These are phyloP conservation scores for Thelephora aurantiotincta DNA, from an alignment of 768 basidiomycete genomes.

Conservation along the genomic window DNA sequence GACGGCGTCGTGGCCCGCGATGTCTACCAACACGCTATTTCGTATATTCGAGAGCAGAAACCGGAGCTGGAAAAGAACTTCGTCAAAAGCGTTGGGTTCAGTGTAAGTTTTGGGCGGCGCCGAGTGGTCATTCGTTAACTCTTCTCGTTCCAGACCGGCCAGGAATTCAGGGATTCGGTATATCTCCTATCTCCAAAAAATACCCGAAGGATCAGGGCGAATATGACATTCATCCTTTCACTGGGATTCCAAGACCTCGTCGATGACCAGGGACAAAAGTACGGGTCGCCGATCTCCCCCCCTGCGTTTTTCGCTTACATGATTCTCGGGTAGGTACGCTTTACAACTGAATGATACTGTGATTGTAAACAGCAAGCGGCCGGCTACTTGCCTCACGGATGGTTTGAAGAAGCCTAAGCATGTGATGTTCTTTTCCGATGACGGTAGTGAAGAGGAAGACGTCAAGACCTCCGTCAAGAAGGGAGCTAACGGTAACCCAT, in stretches of 20 bases:
- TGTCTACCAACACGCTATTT: conserved; percentile 63
- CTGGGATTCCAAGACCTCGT: conserved; percentile 77
- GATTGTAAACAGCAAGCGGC: conserved; percentile 49
- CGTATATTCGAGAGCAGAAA: conserved; percentile 60
- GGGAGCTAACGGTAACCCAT: conserved; percentile 43
- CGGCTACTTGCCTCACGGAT: conserved; percentile 58
- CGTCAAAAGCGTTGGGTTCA: conserved; percentile 83
- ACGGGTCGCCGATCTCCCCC: conserved; percentile 8
- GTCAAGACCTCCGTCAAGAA: conserved; percentile 42
- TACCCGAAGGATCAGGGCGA: conserved; percentile 46
- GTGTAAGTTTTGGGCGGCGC: conserved; percentile 34
- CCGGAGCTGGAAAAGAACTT: conserved; percentile 76
- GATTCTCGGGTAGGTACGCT: conserved; percentile 46
- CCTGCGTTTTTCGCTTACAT: background rate
- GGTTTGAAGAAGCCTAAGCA: conserved; percentile 78
- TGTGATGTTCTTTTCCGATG: conserved; percentile 72
- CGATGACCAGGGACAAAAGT: conserved; percentile 72
- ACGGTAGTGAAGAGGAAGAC: conserved; percentile 32
- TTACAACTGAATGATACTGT: conserved; percentile 84
- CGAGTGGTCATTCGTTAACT: background rate
- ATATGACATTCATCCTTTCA: conserved; percentile 78
- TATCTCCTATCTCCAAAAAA: conserved; percentile 81
- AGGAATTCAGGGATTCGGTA: conserved; percentile 85
- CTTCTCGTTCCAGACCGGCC: conserved; percentile 55
- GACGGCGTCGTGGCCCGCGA: conserved; percentile 69